Base-by-base conservation (phyloP, 2,329 filamentous ascomycete species). In the Neofusicoccum umdonicola region DNA sequence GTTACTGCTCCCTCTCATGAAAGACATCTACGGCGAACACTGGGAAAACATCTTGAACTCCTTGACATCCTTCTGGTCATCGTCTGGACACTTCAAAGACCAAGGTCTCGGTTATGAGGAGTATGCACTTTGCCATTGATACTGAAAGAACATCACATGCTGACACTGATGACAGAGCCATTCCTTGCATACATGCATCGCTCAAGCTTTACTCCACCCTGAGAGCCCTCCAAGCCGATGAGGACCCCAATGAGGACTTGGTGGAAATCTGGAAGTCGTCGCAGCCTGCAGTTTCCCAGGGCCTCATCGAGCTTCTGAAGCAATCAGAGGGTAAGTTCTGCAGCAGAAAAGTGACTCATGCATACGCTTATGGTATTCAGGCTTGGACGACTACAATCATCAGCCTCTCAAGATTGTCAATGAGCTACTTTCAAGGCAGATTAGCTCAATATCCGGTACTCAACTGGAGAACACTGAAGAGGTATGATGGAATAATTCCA, bases 221-320 rank as follows among this genome's bases (percentile, higher is more conserved):
- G 2, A 85, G 87, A 67, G 81, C 80, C 2, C 77, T 94, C 0
- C 77, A 79, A 0, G 72, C 72, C 19, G 72, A 72, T 8, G 82
- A 87, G 17, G 90, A 93, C 17, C 84, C 89, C 2, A 97, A 97
- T 67, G 94, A 98, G 67, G 94, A 98, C 73, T 83, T 97, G 0
- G 79, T 87, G 13, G 93, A 97, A 71, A 87, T 87, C 0, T 84
- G 94, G 72, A 84, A 84, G 61, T 84, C 88, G 12, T 83, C 84
- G 9, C 81, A 85, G n/a, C 76, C 83, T 17, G 75, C 77, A 0
- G 84, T 89, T 42, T 85, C 85, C 1, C 74, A 79, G 3, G 85
- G 84, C 0, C 73, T 95, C 3, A 77, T 93, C 15, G 79, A 83
- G 8, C 79, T 93, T 0, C 84, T 96, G 19, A 87, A 87, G 66